These are phyloP conservation scores for Pascua sp. DNA, from an alignment of 1,284 basidiomycete species.

Conservation along the genomic window DNA sequence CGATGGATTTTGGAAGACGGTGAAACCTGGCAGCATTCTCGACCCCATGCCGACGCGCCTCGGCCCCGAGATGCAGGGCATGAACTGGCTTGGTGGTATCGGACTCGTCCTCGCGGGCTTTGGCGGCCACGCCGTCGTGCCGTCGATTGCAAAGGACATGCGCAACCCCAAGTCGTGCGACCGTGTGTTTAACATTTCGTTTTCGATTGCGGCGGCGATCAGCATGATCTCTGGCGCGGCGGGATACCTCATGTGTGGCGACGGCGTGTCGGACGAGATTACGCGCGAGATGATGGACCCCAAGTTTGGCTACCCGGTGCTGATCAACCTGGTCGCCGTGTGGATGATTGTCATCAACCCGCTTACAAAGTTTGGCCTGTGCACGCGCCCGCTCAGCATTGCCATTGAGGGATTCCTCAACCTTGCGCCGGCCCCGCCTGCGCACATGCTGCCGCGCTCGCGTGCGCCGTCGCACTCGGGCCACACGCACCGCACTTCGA, in stretches of 20 bases:
- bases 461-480: background rate
- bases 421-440: constrained; percentile 51
- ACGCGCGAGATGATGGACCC: constrained; percentile 77
- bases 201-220: constrained; percentile 62
- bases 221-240: constrained; percentile 77
- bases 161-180: constrained; percentile 74
- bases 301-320: constrained; percentile 65
- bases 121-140: constrained; percentile 88
- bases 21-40: constrained; percentile 77
- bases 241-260: constrained; percentile 91
- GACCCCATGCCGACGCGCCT: constrained; percentile 68
- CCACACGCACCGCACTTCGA: background rate
- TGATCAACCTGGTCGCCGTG: constrained; percentile 71
- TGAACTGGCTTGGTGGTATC: constrained; percentile 56
- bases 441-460: constrained; percentile 6
- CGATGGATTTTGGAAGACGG: constrained; percentile 76
- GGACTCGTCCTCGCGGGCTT: constrained; percentile 97
- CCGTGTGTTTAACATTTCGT: constrained; percentile 52
- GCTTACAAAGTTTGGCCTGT: constrained; percentile 82
- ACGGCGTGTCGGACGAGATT: constrained; percentile 79
- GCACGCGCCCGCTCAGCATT: constrained; percentile 77
- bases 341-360: constrained; percentile 89
- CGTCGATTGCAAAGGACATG: constrained; percentile 88
- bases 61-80: constrained; percentile 56
- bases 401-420: constrained; percentile 73